These are phyloP conservation scores for Prunus salicina DNA, from an alignment of 306 rosid species.

Conservation along the genomic window DNA sequence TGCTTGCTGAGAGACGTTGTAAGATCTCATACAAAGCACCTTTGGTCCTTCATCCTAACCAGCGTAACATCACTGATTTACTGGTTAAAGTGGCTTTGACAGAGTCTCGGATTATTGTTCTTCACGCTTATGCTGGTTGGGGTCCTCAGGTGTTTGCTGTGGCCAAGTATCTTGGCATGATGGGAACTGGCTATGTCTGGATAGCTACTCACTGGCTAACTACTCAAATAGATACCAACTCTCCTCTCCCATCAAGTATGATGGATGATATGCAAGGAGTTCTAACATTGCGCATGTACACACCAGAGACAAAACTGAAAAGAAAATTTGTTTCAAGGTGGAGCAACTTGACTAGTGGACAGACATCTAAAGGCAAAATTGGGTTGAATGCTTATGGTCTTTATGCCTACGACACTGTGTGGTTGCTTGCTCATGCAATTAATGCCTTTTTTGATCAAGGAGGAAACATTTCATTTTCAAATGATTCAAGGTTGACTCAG, in stretches of 20 bases:
- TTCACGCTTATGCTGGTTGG: conserved; percentile 45
- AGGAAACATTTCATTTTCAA: conserved; percentile 59
- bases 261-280: conserved; percentile 71
- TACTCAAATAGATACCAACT: conserved; percentile 45
- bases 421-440: conserved; percentile 77
- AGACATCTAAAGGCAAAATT: conserved; percentile 21
- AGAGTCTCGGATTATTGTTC: conserved; percentile 74
- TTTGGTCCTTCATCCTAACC: conserved; percentile 43
- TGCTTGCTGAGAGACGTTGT: conserved; percentile 44
- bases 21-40: conserved; percentile 85
- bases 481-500: conserved; percentile 48
- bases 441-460: conserved; percentile 75
- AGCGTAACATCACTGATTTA: conserved; percentile 52
- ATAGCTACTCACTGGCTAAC: conserved; percentile 77
- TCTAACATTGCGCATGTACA: conserved; percentile 58
- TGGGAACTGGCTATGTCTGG: conserved; percentile 88
- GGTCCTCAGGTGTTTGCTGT: conserved; percentile 49
- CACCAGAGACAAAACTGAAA: conserved; percentile 65
- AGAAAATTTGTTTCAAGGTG: conserved; percentile 69
- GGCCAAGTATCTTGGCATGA: conserved; percentile 80
- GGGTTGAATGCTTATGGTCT: conserved; percentile 58
- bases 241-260: conserved; percentile 39
- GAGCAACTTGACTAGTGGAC: conserved; percentile 61
- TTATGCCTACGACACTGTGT: conserved; percentile 87
- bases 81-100: conserved; percentile 78